Conservation (phyloP, 2,329 filamentous ascomycete species). For the Chrysoporthe deuterocubensis region DNA sequence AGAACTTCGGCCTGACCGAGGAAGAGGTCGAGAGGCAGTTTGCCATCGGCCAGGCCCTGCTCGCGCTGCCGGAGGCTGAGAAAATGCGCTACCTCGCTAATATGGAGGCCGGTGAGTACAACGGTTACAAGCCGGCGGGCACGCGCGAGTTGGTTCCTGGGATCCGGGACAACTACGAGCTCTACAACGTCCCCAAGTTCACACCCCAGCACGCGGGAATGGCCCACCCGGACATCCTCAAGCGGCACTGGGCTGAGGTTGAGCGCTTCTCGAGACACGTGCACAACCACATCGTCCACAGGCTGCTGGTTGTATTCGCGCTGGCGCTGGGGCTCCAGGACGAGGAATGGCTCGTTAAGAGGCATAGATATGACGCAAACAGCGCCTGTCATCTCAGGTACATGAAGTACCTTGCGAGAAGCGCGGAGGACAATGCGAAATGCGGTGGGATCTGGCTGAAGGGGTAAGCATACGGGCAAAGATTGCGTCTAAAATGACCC, state of each 20-base stretch:
- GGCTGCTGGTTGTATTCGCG: constrained; percentile 61
- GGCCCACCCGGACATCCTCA: constrained; percentile 49
- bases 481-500: neutral
- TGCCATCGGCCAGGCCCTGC: constrained; percentile 57
- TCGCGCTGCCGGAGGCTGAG: constrained; percentile 52
- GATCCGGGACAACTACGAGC: constrained; percentile 58
- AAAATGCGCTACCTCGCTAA: constrained; percentile 55
- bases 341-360: constrained; percentile 58
- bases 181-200: constrained; percentile 66
- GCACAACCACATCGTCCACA: constrained; percentile 51
- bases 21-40: constrained; percentile 61
- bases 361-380: constrained; percentile 58
- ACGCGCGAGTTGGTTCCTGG: constrained; percentile 35
- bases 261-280: constrained; percentile 52
- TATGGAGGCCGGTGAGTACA: constrained; percentile 53
- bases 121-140: constrained; percentile 53
- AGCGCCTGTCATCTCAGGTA: constrained; percentile 62
- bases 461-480: constrained; percentile 30
- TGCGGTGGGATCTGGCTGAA: constrained; percentile 43
- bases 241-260: constrained; percentile 55
- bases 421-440: constrained; percentile 40
- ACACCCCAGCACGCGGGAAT: constrained; percentile 48
- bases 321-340: constrained; percentile 61
- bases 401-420: constrained; percentile 58
- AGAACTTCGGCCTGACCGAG: constrained; percentile 59